Base-by-base conservation (phyloP, 495 filamentous ascomycete species). In the Aeminium ludgeri region DNA sequence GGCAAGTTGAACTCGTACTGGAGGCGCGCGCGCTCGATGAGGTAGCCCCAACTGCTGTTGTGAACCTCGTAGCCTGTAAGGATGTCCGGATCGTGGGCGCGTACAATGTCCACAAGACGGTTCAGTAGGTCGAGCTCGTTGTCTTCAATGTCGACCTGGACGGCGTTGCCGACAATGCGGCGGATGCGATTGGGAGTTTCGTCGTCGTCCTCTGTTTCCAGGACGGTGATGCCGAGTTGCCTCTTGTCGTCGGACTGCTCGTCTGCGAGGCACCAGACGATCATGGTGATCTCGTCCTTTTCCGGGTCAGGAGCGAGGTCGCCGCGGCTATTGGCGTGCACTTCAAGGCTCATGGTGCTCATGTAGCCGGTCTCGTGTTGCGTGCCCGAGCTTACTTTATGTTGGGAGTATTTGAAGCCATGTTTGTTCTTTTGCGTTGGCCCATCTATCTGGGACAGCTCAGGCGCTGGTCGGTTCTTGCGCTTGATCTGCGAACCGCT, bases 11-110 rank as follows among this genome's bases (percentile, higher is more conserved):
- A 92, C 35, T 87, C 87, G 55, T 89, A 94, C 53, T 84, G 80
- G 51, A 77, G 62, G 38, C 76, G 67, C 5, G 89, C 87, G 49
- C 89, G 73, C 56, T 95, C 86, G 40, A 95, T 86, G 32, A 97
- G 55, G 61, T 92, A 96, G 1, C 89, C 89, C 89, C 89, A 97
- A 2, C 85, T 93, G 40, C 70, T 66, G 36, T 81, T 82, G 49
- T 96, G 87, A 4, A 97, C 86, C 58, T 97, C 89, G 55, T 89
- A 97, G 0, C 89, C 89, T 3, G 86, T 87, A 7, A 97, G 69
- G 30, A 97, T 86, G 51, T 97, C 89, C 2, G 89, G 89, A 54
- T 97, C 89, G 48, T 78, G 65, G 7, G 60, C 61, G 32, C 86
- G 74, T 15, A 97, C 91, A 49, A 93, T 77, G 53, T 91, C 81